Evolutionary conservation across 768 basidiomycete species (phyloP), one percentile per base, ranked within the genome.

Genomic region (Lentinus brumalis): DNA sequence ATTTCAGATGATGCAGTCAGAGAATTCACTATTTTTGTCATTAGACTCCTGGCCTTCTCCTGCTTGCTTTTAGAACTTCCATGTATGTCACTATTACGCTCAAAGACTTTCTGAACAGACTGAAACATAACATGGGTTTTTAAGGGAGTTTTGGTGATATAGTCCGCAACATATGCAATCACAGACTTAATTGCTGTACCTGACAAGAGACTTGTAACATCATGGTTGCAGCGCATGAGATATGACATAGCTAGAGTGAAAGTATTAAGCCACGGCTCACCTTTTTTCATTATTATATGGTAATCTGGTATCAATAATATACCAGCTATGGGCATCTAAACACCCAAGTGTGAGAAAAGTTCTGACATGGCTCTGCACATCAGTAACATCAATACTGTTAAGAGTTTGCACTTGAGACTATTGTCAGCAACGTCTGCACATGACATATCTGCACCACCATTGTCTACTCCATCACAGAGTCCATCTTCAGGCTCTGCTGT

Each of bases 1-100:
- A 59, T 59, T 40, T 66, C 57, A 44, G 30, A 32, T 15, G n/a
- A 12, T 11, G 53, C 52, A 10, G 61, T 62, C 14, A 56, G 21
- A n/a, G 56, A 31, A 41, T 57, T 50, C 21, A 57, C 56, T 15
- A 50, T 44, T n/a, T 59, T 59, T 1, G 57, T 59, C 26, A 59
- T 52, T 4, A 59, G n/a, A 9, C 21, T 41, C 11, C 32, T 18
- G 4, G 50, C 57, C 32, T 50, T 47, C 39, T 49, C 52, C n/a
- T 40, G 39, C 38, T 15, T 26, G 21, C 11, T 29, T 6, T 42
- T 41, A 14, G 14, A 21, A 40, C 53, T 42, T 1, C 21, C 39
- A 29, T 44, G n/a, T 29, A 53, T 21, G 21, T 53, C 40, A 2
- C 16, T 26, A 30, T 53, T 53, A 11, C 40, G 18, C 39, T 53